These are phyloP conservation scores for rapeseed (Brassica napus) DNA, from an alignment of 345 rosid genomes.

Conservation along the genomic window Da-Ae NC_063438.1:13348001-13348500, in stretches of 20 bases:
- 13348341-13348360: not conserved
- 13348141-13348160: not conserved
- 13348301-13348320: not conserved
- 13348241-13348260: not conserved
- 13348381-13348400: not conserved
- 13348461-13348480: not conserved
- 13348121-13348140: not conserved
- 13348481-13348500: not conserved
- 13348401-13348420: not conserved
- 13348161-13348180: not conserved
- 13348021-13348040: slow-evolving; percentile 65
- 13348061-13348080: slow-evolving; percentile 1
- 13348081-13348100: not conserved
- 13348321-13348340: not conserved
- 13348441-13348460: not conserved
- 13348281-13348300: not conserved
- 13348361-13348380: not conserved
- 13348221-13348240: not conserved
- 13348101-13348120: not conserved
- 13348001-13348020: slow-evolving; percentile 60
- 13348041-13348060: slow-evolving; percentile 54
- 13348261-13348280: not conserved
- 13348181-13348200: not conserved
- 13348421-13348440: not conserved
- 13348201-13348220: not conserved